Evolutionary conservation across 2,329 filamentous ascomycete genomes (phyloP), one percentile per base, ranked within the genome.

Genomic region (Beauveria australis): DNA sequence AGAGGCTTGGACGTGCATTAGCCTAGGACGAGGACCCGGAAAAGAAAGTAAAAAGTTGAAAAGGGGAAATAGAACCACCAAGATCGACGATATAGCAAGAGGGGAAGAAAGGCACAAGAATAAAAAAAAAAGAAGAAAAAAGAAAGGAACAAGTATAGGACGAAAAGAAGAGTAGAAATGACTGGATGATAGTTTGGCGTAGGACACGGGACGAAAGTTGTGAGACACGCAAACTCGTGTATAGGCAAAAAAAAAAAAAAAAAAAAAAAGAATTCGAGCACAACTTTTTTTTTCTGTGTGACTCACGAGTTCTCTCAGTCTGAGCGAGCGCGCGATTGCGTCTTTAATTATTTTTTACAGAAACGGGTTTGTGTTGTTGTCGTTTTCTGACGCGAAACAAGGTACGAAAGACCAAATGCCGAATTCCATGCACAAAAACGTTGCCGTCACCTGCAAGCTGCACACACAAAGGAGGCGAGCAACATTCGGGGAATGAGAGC

Each of bases 1-100:
- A 24, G 30, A 33, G 30, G 30, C 47, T 30, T 41, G 48, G 47
- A 30, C 55, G 19, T 59, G 55, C 55, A 59, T 59, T 59, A 51
- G 55, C 26, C 26, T 41, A 2, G 30, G 33, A 37, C 24, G 28
- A 16, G 28, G 26, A 28, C 1, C 47, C 49, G 4, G 26, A 53
- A 59, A 48, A 53, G 48, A 41, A 53, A 46, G 30, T 33, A 33
- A n/a, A 8, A 37, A 47, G 30, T 28, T 14, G 30, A 8, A 41
- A 59, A 19, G n/a, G 24, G n/a, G 28, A 47, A 9, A 37, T 33
- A 16, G 7, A 30, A 46, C 22, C 48, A 48, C 48, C 57, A 51
- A 53, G 48, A 52, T 59, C 40, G 47, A 59, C 40, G 18, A 28
- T 30, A 30, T 10, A 53, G 10, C 14, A 26, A 24, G 12, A 10